Evolutionary conservation across 306 rosid genomes (phyloP).

Genomic region (Erythrophleum fordii): DNA sequence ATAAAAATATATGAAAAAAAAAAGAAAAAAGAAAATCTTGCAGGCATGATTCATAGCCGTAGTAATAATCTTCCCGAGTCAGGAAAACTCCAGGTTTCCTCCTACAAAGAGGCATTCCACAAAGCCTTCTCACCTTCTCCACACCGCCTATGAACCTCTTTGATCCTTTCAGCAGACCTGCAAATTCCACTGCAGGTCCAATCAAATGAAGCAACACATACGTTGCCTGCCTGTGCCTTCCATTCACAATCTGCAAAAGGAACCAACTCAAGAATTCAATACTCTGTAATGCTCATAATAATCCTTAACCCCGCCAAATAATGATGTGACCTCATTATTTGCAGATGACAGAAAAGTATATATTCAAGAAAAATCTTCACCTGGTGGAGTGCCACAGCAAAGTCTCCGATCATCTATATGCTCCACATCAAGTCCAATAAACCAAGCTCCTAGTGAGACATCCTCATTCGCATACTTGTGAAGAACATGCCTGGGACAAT

Average conservation of each 20-base stretch:
- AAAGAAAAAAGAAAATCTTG: constrained; percentile 12
- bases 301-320: not conserved
- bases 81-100: constrained; percentile 53
- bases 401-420: constrained; percentile 93
- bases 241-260: constrained; percentile 90
- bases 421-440: constrained; percentile 90
- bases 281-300: not conserved
- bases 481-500: constrained; percentile 78
- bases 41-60: constrained; percentile 39
- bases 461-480: constrained; percentile 99
- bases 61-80: constrained; percentile 58
- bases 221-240: constrained; percentile 98
- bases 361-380: constrained; percentile 44
- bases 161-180: constrained; percentile 90
- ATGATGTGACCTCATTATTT: constrained; percentile 12
- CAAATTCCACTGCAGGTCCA: constrained; percentile 99
- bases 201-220: constrained; percentile 93
- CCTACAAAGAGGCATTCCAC: constrained; percentile 81
- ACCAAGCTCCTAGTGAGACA: constrained; percentile 96
- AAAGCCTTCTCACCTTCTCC: constrained; percentile 93
- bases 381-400: constrained; percentile 99
- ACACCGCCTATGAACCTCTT: constrained; percentile 88
- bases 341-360: not conserved
- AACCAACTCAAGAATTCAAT: constrained; percentile 16
- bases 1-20: constrained; percentile 37